phyloP scores from a whole-genome alignment of 2,329 filamentous ascomycete genomes.

The Coccinonectria pachysandricola region DNA sequence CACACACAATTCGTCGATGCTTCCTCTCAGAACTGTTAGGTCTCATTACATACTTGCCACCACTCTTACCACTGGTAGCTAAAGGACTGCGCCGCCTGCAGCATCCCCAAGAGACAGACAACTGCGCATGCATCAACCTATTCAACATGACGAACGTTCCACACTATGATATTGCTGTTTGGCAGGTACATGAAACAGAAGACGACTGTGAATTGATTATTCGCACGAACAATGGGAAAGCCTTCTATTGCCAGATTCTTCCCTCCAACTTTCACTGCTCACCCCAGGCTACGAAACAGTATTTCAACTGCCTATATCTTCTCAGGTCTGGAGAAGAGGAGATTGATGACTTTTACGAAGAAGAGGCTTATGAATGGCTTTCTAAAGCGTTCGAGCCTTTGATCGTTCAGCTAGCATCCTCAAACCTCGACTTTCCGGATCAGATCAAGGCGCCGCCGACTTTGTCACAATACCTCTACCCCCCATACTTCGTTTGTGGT shows the following conservation, averaged over 20 bases:
- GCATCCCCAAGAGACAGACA: too few species aligned
- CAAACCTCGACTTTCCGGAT: too few species aligned
- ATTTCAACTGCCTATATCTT: background rate
- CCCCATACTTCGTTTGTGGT: background rate
- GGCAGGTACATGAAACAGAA: background rate
- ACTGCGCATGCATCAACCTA: too few species aligned
- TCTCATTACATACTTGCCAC: too few species aligned
- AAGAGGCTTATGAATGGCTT: background rate
- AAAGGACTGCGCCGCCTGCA: too few species aligned
- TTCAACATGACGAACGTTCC: background rate
- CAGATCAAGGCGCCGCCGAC: background rate
- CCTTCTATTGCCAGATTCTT: background rate
- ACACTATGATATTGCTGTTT: background rate
- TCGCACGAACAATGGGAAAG: background rate
- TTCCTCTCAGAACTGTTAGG: too few species aligned
- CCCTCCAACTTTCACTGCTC: background rate
- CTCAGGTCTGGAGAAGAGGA: background rate
- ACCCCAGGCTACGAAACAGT: background rate
- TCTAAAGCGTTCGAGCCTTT: background rate
- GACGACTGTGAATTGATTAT: background rate
- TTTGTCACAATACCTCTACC: background rate
- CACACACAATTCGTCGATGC: too few species aligned
- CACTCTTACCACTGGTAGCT: too few species aligned
- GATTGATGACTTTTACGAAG: background rate
- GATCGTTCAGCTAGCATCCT: background rate